Evolutionary conservation across 2,329 filamentous ascomycete species (phyloP), one percentile per base, ranked within the genome.

Genomic region (Colletotrichum cordylinicola): DNA sequence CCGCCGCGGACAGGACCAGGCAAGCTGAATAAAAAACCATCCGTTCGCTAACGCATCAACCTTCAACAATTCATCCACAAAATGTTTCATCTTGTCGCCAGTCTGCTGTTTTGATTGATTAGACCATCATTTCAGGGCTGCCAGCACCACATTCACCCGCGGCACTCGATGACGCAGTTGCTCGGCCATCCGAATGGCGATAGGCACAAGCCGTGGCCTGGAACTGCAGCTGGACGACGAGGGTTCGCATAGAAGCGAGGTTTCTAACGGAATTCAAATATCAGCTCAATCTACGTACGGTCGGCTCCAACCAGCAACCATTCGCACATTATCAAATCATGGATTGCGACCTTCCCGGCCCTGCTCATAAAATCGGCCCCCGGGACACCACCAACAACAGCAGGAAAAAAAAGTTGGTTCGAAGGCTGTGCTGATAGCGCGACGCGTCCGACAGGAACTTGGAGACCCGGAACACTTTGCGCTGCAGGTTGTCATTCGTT

Each of bases 371-470:
- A 61, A 31, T 37, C 52, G 58, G 61, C 18, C 39, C 37, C 24
- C 29, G n/a, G 55, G 55, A 55, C 64, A 13, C 58, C 43, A 58
- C 27, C 15, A 13, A 72, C 56, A 58, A 29, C 15, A 60, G 15
- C 16, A 60, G 16, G n/a, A 60, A n/a, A 27, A 55, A 60, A 60
- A 60, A 48, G 21, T 52, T 65, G 33, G 35, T n/a, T 64, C 61
- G 43, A 29, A 73, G 70, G 70, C 70, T 68, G 70, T 73, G 70
- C 43, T 64, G 39, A 73, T 60, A 60, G 73, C 64, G 73, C 73
- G 70, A 73, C 70, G 70, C 73, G 62, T 69, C 64, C 35, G 33
- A 68, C 58, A 58, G 33, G 68, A 75, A 62, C 29, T 56, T 64
- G 18, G n/a, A 31, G 35, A n/a, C 43, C 31, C 35, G n/a, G 72